phyloP scores from a whole-genome alignment of 169 alveolate species.

The Eimeria zaria region DNA sequence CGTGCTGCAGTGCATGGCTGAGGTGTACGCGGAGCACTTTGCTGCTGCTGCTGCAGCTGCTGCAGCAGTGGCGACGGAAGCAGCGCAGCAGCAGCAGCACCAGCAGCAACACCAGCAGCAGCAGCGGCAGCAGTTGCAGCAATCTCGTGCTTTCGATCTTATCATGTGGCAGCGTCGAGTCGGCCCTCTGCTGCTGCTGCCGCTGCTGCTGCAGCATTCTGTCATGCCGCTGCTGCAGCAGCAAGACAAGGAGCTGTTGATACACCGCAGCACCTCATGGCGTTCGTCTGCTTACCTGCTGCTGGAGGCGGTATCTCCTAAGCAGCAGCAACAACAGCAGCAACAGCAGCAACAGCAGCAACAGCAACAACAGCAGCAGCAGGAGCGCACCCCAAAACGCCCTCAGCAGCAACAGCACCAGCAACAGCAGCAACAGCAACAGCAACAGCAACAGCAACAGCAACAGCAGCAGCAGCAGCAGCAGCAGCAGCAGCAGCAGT shows the following conservation, averaged over 20 bases:
- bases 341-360: not conserved
- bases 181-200: slow-evolving; percentile 49
- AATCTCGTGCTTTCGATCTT: not conserved
- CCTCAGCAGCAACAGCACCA: no score
- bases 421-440: slow-evolving; percentile 11
- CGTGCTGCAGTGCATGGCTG: slow-evolving; percentile 31
- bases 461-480: slow-evolving; percentile 23
- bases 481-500: slow-evolving; percentile 43
- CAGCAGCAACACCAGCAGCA: no score
- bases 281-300: not conserved
- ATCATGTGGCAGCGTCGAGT: slow-evolving; percentile 21
- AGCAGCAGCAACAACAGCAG: slow-evolving; percentile 36
- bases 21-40: not conserved
- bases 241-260: slow-evolving; percentile 21
- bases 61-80: slow-evolving; percentile 17
- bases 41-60: slow-evolving; percentile 24
- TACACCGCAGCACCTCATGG: slow-evolving; percentile 10
- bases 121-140: no score
- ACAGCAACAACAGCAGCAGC: slow-evolving; percentile 28
- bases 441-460: not conserved
- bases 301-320: not conserved
- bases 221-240: slow-evolving; percentile 33
- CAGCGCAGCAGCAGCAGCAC: slow-evolving; percentile 13
- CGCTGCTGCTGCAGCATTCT: slow-evolving; percentile 54
- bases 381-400: not conserved